These are phyloP conservation scores for Guyanaporus albipodus DNA, from an alignment of 768 basidiomycete genomes.

Conservation along the genomic window DNA sequence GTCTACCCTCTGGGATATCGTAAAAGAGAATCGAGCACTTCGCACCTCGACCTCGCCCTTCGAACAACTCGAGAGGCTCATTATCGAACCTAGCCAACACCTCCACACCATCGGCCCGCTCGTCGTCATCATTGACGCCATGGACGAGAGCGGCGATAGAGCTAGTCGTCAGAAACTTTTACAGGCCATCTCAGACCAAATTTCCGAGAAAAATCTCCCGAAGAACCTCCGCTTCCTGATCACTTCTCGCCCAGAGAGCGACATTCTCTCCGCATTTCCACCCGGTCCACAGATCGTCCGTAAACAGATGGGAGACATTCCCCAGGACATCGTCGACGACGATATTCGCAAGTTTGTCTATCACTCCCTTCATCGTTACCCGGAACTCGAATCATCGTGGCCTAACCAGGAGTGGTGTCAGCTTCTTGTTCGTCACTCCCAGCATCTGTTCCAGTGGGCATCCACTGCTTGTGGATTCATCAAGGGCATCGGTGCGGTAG, in stretches of 20 bases:
- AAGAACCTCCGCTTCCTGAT: conserved; percentile 15
- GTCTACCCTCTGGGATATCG: background rate
- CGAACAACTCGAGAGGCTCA: background rate
- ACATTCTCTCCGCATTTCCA: background rate
- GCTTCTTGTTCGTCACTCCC: background rate
- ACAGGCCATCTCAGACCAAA: background rate
- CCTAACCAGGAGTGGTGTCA: conserved; percentile 7
- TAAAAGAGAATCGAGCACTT: background rate
- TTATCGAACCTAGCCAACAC: background rate
- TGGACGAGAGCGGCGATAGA: conserved; percentile 20
- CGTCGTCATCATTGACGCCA: conserved; percentile 16
- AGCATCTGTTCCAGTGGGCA: background rate
- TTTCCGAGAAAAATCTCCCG: conserved; percentile 5
- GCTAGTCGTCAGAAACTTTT: conserved; percentile 14
- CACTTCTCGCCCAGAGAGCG: background rate
- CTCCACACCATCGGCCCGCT: background rate
- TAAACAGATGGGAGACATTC: background rate
- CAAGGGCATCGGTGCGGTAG: background rate
- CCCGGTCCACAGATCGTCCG: background rate
- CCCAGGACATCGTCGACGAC: background rate
- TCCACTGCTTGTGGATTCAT: background rate
- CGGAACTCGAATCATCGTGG: background rate
- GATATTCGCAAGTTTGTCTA: conserved; percentile 1
- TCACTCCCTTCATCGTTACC: background rate
- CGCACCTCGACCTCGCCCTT: background rate